Conservation (phyloP, 1,284 basidiomycete species). For the Anthracocystis setariae region DNA sequence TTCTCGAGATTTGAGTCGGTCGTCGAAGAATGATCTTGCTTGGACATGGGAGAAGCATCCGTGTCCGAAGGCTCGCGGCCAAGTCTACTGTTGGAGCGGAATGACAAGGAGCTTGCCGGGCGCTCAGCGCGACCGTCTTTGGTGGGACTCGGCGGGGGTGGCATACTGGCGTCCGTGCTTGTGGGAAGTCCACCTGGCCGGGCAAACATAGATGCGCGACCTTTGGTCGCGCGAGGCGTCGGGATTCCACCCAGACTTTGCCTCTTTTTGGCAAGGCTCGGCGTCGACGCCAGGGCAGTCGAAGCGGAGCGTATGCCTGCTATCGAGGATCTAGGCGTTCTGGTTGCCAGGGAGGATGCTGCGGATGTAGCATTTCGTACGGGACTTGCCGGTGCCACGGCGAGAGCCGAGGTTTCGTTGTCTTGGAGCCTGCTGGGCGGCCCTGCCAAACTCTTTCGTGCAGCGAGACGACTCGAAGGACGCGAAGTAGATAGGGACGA, state of each 20-base stretch:
- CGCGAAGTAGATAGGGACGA: conserved; percentile 54
- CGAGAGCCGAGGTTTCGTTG: conserved; percentile 21
- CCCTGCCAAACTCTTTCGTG: conserved; percentile 50
- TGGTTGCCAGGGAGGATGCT: conserved; percentile 18
- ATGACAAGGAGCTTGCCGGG: conserved; percentile 32
- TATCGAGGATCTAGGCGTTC: conserved; percentile 36
- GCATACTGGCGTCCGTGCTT: conserved; percentile 39
- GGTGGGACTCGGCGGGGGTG: conserved; percentile 49
- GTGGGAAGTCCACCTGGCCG: conserved; percentile 22
- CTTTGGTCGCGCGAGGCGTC: conserved; percentile 47
- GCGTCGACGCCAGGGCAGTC: conserved; percentile 20
- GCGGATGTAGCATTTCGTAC: conserved; percentile 15
- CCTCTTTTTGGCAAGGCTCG: conserved; percentile 36
- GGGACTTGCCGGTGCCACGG: conserved; percentile 61
- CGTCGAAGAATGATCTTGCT: conserved; percentile 6
- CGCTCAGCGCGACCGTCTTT: conserved; percentile 32
- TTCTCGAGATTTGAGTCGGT: conserved; percentile 67
- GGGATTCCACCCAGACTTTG: conserved; percentile 48
- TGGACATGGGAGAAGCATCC: conserved; percentile 24
- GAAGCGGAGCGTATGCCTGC: conserved; percentile 27
- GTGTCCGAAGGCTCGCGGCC: conserved; percentile 22
- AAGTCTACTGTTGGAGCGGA: conserved; percentile 43
- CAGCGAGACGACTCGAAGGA: conserved; percentile 37
- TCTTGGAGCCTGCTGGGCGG: conserved; percentile 20
- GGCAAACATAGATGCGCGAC: conserved; percentile 52